Evolutionary conservation across 2,329 filamentous ascomycete genomes (phyloP).

Genomic region (Cladosporium oxysporum): DNA sequence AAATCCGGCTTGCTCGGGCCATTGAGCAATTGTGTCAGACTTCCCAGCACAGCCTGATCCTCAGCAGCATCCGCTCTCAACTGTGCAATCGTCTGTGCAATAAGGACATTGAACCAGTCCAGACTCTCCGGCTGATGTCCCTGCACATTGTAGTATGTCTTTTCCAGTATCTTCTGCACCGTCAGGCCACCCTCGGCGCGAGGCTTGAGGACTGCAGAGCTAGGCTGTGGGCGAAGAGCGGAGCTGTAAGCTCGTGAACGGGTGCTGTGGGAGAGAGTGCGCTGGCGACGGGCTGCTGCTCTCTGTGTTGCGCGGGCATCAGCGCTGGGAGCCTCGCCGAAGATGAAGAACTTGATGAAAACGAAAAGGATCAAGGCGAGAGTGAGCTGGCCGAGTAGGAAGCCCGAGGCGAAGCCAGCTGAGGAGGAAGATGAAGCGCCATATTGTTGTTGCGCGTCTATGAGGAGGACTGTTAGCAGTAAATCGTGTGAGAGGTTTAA

Average conservation of each 20-base stretch:
- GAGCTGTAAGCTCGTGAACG: slow-evolving; percentile 42
- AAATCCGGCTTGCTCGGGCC: slow-evolving; percentile 83
- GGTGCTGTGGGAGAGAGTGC: slow-evolving; percentile 67
- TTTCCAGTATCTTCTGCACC: slow-evolving; percentile 89
- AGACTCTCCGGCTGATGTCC: slow-evolving; percentile 94
- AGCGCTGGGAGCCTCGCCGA: slow-evolving; percentile 85
- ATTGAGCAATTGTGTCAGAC: slow-evolving; percentile 82
- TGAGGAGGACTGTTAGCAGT: not conserved
- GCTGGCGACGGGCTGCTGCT: slow-evolving; percentile 71
- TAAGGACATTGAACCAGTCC: slow-evolving; percentile 98
- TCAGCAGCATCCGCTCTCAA: slow-evolving; percentile 89
- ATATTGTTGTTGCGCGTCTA: slow-evolving; percentile 29
- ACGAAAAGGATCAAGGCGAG: slow-evolving; percentile 87
- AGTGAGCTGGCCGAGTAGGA: slow-evolving; percentile 89
- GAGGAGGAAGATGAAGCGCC: slow-evolving; percentile 27
- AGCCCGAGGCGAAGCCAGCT: slow-evolving; percentile 83
- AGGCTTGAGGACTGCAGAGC: slow-evolving; percentile 32
- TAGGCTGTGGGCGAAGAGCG: slow-evolving; percentile 38
- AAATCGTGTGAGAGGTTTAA: not conserved
- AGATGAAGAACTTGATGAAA: slow-evolving; percentile 99
- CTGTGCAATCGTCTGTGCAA: slow-evolving; percentile 95
- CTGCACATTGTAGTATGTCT: slow-evolving; percentile 96
- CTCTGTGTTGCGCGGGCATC: slow-evolving; percentile 76
- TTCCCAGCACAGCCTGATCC: slow-evolving; percentile 84
- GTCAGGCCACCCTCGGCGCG: slow-evolving; percentile 57